Percentiles rank a stretch among this genome's conserved stretches.
Evolutionary conservation across 352 stramenopile genomes (phyloP).

Genomic region (Aphanomyces stellatus): DNA sequence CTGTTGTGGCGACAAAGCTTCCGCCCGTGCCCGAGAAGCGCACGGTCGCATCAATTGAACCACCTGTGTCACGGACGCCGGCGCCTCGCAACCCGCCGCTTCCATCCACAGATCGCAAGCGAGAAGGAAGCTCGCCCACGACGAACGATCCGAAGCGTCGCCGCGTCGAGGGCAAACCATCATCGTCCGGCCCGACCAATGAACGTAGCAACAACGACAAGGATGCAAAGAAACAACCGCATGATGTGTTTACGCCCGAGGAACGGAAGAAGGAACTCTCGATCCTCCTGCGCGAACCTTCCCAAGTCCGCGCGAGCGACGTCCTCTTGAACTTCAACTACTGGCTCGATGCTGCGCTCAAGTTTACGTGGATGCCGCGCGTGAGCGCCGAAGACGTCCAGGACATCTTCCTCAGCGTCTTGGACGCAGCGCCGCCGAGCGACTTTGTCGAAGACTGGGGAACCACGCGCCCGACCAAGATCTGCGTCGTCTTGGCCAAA

Average conservation of each 20-base stretch:
- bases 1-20: not conserved
- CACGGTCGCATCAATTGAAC: too few relatives aligned
- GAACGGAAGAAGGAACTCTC: slow-evolving; percentile 14
- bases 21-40: not conserved
- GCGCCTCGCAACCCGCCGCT: not conserved
- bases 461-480: slow-evolving; percentile 32
- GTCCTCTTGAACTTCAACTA: slow-evolving; percentile 18
- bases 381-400: slow-evolving; percentile 10
- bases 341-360: slow-evolving; percentile 5
- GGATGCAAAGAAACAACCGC: not conserved
- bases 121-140: not conserved
- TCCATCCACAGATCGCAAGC: too few relatives aligned
- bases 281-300: slow-evolving; percentile 6
- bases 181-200: not conserved
- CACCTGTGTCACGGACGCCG: too few relatives aligned
- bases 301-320: slow-evolving; percentile 6
- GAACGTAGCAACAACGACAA: too few relatives aligned
- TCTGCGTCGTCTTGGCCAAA: slow-evolving; percentile 61
- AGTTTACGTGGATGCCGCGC: not conserved
- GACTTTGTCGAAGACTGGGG: slow-evolving; percentile 8
- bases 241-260: not conserved
- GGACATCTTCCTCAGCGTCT: not conserved
- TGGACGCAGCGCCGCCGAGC: not conserved
- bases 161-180: not conserved
- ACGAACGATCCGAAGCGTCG: not conserved